Percentiles rank a stretch among this genome's conserved stretches.
phyloP scores from a whole-genome alignment of 768 basidiomycete species.

The Termitomyces titanicus region DNA sequence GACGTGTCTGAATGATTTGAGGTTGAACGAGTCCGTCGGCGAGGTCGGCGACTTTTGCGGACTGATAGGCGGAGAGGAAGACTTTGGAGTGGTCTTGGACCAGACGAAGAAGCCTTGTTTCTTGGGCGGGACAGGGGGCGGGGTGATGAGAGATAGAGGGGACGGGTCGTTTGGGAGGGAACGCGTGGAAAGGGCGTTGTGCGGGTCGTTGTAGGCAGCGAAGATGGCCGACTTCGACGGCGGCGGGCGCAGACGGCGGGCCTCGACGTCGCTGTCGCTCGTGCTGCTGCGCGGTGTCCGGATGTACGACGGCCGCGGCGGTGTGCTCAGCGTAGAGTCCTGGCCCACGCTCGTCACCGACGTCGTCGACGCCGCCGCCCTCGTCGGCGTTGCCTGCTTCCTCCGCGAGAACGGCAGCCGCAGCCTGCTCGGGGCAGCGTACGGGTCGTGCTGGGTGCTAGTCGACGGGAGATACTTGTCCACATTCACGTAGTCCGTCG shows the following conservation, averaged over 20 bases:
- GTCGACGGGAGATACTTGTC: conserved; percentile 30
- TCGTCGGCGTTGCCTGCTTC: conserved; percentile 16
- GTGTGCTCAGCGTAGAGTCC: conserved; percentile 14
- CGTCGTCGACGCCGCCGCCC: conserved; percentile 16
- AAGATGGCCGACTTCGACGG: conserved; percentile 66
- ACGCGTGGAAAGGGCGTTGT: conserved; percentile 52
- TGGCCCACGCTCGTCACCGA: conserved; percentile 17
- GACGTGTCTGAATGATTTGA: conserved; percentile 72
- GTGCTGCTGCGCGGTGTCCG: conserved; percentile 28
- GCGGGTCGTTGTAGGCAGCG: conserved; percentile 50
- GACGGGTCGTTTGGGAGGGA: conserved; percentile 50
- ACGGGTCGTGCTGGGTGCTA: too few species aligned
- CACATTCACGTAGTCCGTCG: conserved; percentile 29
- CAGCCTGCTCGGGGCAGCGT: conserved; percentile 23
- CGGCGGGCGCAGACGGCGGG: conserved; percentile 46
- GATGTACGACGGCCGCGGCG: conserved; percentile 29
- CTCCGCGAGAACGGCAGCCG: conserved; percentile 38
- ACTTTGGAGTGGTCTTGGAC: conserved; percentile 30
- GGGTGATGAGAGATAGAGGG: conserved; percentile 9
- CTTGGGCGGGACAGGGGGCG: conserved; percentile 25
- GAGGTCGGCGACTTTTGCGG: too few species aligned
- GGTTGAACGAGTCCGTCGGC: conserved; percentile 55
- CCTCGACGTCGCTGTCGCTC: conserved; percentile 36
- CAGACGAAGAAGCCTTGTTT: conserved; percentile 37
- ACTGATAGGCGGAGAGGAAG: too few species aligned